Evolutionary conservation across 78 protist genomes (phyloP).

Genomic region (Speleostelium caveatum): DNA sequence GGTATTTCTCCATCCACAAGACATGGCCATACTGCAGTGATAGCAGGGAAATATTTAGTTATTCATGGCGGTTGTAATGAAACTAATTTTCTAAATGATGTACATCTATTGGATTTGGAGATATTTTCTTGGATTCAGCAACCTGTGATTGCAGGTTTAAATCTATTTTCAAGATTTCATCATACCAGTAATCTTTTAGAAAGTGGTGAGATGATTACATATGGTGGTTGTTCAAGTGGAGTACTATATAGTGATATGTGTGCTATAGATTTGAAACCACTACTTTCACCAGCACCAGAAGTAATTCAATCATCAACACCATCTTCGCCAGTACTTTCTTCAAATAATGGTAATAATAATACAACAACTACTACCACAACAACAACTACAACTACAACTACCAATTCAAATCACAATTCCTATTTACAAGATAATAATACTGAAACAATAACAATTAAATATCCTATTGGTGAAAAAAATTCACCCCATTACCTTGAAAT

Average conservation of each 20-base stretch:
- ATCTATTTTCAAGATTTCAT: conserved; percentile 33
- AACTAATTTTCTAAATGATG: conserved; percentile 28
- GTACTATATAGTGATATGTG: conserved; percentile 69
- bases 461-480: neutral
- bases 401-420: neutral
- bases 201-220: conserved; percentile 53
- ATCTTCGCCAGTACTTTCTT: neutral
- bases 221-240: conserved; percentile 73
- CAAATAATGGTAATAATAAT: conserved; percentile 1
- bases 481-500: neutral
- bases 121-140: conserved; percentile 40
- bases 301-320: neutral
- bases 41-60: conserved; percentile 13
- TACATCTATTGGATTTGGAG: conserved; percentile 34
- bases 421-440: neutral
- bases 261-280: conserved; percentile 52
- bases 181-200: conserved; percentile 13
- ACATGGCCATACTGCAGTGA: conserved; percentile 52
- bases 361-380: conserved; percentile 34
- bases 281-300: neutral
- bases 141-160: conserved; percentile 32
- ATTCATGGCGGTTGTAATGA: conserved; percentile 65
- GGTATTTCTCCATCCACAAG: conserved; percentile 55
- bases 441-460: neutral
- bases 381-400: conserved; percentile 2